A percentile compares a stretch with the other conserved stretches of the same genome.
Evolutionary conservation across 768 basidiomycete genomes (phyloP).

Genomic region (Boletus rubroflammeus): DNA sequence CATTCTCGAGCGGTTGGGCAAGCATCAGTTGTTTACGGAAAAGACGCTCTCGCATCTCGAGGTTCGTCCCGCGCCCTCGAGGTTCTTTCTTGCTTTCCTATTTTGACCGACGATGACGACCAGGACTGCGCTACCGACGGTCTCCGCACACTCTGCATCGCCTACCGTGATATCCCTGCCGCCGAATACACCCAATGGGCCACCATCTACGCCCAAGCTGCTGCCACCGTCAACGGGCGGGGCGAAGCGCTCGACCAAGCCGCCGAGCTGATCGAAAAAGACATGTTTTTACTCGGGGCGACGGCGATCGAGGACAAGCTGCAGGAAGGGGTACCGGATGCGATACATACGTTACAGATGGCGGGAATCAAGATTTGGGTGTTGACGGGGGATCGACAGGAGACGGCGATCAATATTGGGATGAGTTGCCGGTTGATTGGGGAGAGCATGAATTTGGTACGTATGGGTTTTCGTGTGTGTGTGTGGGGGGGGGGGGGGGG

Average conservation of each 20-base stretch:
- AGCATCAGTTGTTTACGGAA: slow-evolving; percentile 80
- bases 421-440: slow-evolving; percentile 96
- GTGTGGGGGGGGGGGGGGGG: not conserved
- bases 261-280: slow-evolving; percentile 94
- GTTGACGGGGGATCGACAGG: slow-evolving; percentile 95
- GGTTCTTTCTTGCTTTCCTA: not conserved
- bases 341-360: slow-evolving; percentile 96
- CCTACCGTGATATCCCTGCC: slow-evolving; percentile 87
- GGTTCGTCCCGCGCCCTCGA: slow-evolving; percentile 40
- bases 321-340: slow-evolving; percentile 97
- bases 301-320: slow-evolving; percentile 99
- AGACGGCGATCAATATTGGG: slow-evolving; percentile 99
- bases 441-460: slow-evolving; percentile 93
- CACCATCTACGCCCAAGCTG: slow-evolving; percentile 84
- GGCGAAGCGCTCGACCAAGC: slow-evolving; percentile 92
- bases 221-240: slow-evolving; percentile 91
- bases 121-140: slow-evolving; percentile 98
- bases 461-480: not conserved
- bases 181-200: slow-evolving; percentile 91
- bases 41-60: slow-evolving; percentile 88
- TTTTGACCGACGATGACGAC: not conserved
- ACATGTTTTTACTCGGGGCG: slow-evolving; percentile 88
- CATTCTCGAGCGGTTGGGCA: slow-evolving; percentile 88
- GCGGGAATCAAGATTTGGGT: slow-evolving; percentile 99
- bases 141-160: slow-evolving; percentile 92